Conservation (phyloP, 2,329 filamentous ascomycete species). For the Emergomyces pasteurianus region DNA sequence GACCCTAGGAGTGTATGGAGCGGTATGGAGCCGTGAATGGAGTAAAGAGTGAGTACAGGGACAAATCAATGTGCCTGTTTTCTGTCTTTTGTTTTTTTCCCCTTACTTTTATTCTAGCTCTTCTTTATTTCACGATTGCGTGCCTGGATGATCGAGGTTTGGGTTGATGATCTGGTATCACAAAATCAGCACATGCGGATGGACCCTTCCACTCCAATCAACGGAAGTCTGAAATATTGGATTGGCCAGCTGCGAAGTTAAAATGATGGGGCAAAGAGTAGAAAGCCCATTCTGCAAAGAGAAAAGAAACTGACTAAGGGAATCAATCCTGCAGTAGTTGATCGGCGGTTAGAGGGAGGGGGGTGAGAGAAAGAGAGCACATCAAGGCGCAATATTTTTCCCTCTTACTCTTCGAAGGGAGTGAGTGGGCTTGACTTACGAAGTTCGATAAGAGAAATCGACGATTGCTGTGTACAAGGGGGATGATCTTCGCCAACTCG, state of each 20-base stretch:
- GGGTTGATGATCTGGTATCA: neutral
- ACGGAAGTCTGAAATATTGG: neutral
- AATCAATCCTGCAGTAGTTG: neutral
- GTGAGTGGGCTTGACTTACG: neutral
- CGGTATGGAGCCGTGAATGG: neutral
- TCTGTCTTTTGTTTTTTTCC: neutral
- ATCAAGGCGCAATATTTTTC: neutral
- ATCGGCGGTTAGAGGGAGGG: neutral
- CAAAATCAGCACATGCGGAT: neutral
- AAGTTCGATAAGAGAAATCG: neutral
- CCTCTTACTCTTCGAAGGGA: neutral
- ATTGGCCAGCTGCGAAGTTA: neutral
- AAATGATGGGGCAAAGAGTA: neutral
- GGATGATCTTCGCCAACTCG: neutral
- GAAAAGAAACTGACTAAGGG: neutral
- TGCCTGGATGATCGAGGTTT: neutral
- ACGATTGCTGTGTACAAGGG: neutral
- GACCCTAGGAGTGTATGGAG: neutral
- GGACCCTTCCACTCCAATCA: neutral
- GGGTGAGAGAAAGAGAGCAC: neutral
- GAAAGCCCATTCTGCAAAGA: neutral
- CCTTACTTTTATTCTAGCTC: neutral
- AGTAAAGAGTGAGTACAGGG: neutral
- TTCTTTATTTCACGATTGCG: neutral
- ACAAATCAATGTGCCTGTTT: neutral